Evolutionary conservation across 208 protist species (phyloP), one percentile per base, ranked within the genome.

Genomic region (Crithidia expoeki): DNA sequence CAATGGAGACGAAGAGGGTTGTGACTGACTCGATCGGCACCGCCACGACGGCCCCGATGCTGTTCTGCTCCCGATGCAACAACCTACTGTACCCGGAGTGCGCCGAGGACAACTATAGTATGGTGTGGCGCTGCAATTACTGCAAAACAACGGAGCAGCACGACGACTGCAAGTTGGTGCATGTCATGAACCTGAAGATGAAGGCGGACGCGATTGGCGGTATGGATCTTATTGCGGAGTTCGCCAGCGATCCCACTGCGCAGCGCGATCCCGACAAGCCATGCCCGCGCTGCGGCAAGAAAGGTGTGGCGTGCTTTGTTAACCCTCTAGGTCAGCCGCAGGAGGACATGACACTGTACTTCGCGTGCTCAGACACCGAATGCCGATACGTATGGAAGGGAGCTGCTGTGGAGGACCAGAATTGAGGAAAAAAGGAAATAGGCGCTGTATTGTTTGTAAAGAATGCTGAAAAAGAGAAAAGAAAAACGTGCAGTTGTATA

Each of bases 271-370:
- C 86, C 16, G 83, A 88, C 21, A 94, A 93, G 77, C 68, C 69
- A 50, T 97, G 93, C 75, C 75, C 80, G 16, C 76, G 80, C 11
- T 97, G 93, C 68, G 62, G 72, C 0, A 74, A 80, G 52, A 81
- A 87, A 38, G 87, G 89, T 47, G 87, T 95, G 10, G 83, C 89
- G 7, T 95, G 90, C 66, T 97, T 95, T 64, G 88, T 97, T 28
- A 97, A 97, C 64, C 93, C 93, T 14, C 81, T 97, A 17, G 93
- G 88, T 0, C 86, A 91, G 55, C 88, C 88, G 0, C 88, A 94
- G 56, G 93, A 97, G 67, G 93, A 95, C 66, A 95, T 97, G 90
- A 94, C 90, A 21, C 80, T 94, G 25, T 95, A 91, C 74, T 95
- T 95, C 70, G 93, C 88, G 38, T 97, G 93, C 57, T 84, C 93